phyloP scores from a whole-genome alignment of 495 filamentous ascomycete genomes.

The Penicillium paradoxum region DNA sequence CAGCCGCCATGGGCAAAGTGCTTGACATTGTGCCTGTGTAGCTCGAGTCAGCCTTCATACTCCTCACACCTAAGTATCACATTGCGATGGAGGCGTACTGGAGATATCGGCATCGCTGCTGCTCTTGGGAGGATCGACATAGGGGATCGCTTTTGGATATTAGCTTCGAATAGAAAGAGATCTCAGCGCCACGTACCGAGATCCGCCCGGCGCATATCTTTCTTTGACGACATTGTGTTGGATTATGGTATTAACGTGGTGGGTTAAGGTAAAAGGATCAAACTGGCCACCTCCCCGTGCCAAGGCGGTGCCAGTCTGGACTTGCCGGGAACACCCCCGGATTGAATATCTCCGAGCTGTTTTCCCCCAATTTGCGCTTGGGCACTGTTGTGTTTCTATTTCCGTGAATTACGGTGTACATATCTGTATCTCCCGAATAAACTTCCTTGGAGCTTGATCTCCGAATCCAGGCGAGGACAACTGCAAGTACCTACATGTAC shows the following conservation, averaged over 20 bases:
- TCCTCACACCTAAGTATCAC: background rate
- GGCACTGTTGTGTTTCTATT: background rate
- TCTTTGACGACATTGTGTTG: slow-evolving; percentile 62
- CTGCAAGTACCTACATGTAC: no score
- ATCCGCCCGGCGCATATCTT: slow-evolving; percentile 82
- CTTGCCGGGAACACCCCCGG: slow-evolving; percentile 9
- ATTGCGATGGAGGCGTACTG: slow-evolving; percentile 29
- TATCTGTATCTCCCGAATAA: no score
- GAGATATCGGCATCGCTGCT: slow-evolving; percentile 52
- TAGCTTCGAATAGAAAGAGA: slow-evolving; percentile 4
- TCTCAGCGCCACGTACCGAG: slow-evolving; percentile 56
- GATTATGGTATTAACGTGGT: background rate
- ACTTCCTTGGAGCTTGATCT: no score
- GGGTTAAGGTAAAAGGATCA: slow-evolving; percentile 8
- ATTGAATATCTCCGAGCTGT: slow-evolving; percentile 5
- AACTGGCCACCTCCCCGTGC: slow-evolving; percentile 10
- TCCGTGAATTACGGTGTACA: background rate
- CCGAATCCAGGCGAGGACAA: no score
- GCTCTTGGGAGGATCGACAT: slow-evolving; percentile 53
- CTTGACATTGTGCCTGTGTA: slow-evolving; percentile 62
- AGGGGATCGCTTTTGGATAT: slow-evolving; percentile 54
- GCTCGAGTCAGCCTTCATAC: slow-evolving; percentile 6
- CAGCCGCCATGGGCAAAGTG: slow-evolving; percentile 87
- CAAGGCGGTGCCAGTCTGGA: slow-evolving; percentile 10
- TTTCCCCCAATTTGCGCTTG: background rate